A percentile compares a stretch with the other conserved stretches of the same genome.
phyloP scores from a whole-genome alignment of 164 flowering plant species.

The Sextonia rubra region DNA sequence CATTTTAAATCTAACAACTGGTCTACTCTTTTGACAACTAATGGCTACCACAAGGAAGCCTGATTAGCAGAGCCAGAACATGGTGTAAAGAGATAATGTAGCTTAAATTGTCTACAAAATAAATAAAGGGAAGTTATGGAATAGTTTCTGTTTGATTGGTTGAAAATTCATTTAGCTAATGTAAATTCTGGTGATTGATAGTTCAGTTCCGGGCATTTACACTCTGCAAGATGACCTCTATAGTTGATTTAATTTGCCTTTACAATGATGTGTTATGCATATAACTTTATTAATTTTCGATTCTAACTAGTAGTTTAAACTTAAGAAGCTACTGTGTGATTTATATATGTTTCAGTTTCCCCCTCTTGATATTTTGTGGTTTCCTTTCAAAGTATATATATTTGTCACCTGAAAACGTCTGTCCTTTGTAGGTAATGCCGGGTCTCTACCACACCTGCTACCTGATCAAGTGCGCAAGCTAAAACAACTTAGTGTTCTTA shows the following conservation, averaged over 20 bases:
- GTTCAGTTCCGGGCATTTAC: not conserved
- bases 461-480: conserved; percentile 89
- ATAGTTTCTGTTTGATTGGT: not conserved
- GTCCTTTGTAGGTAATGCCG: conserved; percentile 38
- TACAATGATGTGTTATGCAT: not conserved
- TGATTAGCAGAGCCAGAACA: too few species aligned
- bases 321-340: too few species aligned
- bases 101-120: too few species aligned
- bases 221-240: not conserved
- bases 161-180: not conserved
- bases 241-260: not conserved
- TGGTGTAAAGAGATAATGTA: too few species aligned
- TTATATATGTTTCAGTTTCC: too few species aligned
- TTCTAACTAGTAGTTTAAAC: not conserved
- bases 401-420: not conserved
- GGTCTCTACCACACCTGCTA: conserved; percentile 50
- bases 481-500: conserved; percentile 90
- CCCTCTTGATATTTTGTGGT: too few species aligned
- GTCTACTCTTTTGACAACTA: too few species aligned
- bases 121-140: not conserved
- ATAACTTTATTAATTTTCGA: too few species aligned
- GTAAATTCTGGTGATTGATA: not conserved
- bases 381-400: not conserved
- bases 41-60: too few species aligned
- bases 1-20: too few species aligned